phyloP scores from a whole-genome alignment of 2,329 filamentous ascomycete species.

The Pseudogymnoascus sp. region DNA sequence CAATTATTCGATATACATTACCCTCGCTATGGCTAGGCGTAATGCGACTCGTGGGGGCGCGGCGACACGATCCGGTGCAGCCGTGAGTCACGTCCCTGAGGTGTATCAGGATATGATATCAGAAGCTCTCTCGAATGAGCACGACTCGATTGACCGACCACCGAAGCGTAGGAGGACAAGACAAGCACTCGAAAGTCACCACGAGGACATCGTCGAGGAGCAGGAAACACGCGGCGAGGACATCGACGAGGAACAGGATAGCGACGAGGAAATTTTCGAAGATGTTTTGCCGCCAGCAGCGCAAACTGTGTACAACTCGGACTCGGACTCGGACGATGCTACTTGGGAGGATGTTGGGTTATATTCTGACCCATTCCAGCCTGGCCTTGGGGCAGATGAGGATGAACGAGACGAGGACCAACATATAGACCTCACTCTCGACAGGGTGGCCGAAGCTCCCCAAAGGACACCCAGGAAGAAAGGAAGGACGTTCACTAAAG shows the following conservation, averaged over 20 bases:
- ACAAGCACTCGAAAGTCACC: conserved; percentile 13
- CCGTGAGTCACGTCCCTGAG: conserved; percentile 29
- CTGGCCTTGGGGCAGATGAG: conserved; percentile 22
- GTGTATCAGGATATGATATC: conserved; percentile 40
- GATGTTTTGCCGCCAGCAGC: conserved; percentile 22
- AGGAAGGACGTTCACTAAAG: conserved; percentile 43
- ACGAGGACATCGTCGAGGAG: conserved; percentile 13
- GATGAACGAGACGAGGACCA: conserved; percentile 22
- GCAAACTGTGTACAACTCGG: conserved; percentile 25
- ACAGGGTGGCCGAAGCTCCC: conserved; percentile 21
- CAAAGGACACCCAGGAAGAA: conserved; percentile 14
- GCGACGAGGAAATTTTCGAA: conserved; percentile 23
- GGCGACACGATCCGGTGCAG: not conserved
- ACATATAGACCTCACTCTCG: conserved; percentile 30
- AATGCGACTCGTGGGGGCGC: not conserved
- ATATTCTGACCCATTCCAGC: conserved; percentile 18
- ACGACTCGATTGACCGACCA: conserved; percentile 28
- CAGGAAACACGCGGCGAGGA: conserved; percentile 17
- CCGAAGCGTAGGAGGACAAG: conserved; percentile 30
- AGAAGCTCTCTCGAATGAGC: conserved; percentile 31
- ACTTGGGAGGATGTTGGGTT: conserved; percentile 13
- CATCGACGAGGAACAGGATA: conserved; percentile 19
- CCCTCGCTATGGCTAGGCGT: not conserved
- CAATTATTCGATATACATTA: not conserved
- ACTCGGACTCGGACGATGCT: conserved; percentile 9